Base-by-base conservation (phyloP, 148 eudicot genomes). In the Rhododendron williamsianum region DNA sequence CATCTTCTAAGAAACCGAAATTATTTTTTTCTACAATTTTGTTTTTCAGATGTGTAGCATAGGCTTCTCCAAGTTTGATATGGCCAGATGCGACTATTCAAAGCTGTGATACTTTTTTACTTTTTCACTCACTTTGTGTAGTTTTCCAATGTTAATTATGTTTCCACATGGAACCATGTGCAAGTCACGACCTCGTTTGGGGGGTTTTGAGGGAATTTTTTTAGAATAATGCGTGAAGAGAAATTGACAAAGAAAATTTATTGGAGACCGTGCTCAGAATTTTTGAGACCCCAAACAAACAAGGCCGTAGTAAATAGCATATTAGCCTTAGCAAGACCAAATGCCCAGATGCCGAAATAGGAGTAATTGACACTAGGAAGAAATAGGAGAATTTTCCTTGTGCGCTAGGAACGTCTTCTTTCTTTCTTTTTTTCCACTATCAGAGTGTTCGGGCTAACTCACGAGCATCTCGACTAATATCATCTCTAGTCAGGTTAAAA, bases 201-300 rank as follows among this genome's bases (percentile, higher is more conserved):
- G 45, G 45, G 45, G 45, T 6, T 41, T 41, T 41, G 45, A 52
- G 4, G 3, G 56, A 52, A 19, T 0, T 6, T 6, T 6, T 41
- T 41, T 41, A 41, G 45, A 41, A 1, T 41, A 41, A 41, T 6
- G 45, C 6, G 45, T 41, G 41, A 4, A 41, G 8, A 41, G 45
- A 41, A 8, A 6, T 41, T 0, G 45, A 41, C 7, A 0, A 41
- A 41, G 43, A 41, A 41, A 41, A 5, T 41, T 41, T 41, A 5
- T 41, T 6, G 1, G 1, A 41, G 45, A 41, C 1, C 7, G 45
- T 41, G 1, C 1, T 1, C 8, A 41, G 1, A 0, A 0, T 0
- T 41, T 41, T 41, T 41, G 45, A 41, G 7, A 41, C 6, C 7
- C 7, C 8, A 41, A 41, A 41, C 7, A 8, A 41, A 41, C 45